Conservation (phyloP, 2,329 filamentous ascomycete species). For the Ophiostoma triangulosporum region DNA sequence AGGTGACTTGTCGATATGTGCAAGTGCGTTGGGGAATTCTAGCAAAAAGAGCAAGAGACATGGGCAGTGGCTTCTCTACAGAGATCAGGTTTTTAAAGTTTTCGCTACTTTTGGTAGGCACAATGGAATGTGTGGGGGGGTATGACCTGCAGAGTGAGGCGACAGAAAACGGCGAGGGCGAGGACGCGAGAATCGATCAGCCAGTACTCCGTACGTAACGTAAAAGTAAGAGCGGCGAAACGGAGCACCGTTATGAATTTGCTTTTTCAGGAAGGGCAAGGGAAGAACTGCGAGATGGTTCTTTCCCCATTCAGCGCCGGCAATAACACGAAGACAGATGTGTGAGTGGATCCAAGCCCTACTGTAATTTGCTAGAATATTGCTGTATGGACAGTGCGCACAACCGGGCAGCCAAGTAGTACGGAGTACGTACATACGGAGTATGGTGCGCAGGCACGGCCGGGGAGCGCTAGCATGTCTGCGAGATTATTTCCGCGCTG, state of each 20-base stretch:
- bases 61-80: constrained; percentile 1
- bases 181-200: not conserved
- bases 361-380: not conserved
- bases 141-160: not conserved
- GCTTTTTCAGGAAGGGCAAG: not conserved
- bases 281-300: not conserved
- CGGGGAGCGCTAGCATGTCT: not conserved
- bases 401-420: not conserved
- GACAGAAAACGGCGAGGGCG: not conserved
- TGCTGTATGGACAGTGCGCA: not conserved
- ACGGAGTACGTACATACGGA: no score
- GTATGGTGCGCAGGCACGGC: no score
- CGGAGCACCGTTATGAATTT: not conserved
- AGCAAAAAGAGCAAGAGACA: not conserved
- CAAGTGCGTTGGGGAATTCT: not conserved
- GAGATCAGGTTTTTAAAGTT: constrained; percentile 8
- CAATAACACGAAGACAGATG: not conserved
- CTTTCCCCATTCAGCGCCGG: not conserved
- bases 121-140: not conserved
- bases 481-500: not conserved
- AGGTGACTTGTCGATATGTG: constrained; percentile 8
- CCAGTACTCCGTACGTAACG: no score
- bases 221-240: no score
- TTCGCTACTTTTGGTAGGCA: not conserved
- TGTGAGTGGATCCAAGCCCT: not conserved